phyloP scores from a whole-genome alignment of 169 alveolate species.

The Besnoitia besnoiti region DNA sequence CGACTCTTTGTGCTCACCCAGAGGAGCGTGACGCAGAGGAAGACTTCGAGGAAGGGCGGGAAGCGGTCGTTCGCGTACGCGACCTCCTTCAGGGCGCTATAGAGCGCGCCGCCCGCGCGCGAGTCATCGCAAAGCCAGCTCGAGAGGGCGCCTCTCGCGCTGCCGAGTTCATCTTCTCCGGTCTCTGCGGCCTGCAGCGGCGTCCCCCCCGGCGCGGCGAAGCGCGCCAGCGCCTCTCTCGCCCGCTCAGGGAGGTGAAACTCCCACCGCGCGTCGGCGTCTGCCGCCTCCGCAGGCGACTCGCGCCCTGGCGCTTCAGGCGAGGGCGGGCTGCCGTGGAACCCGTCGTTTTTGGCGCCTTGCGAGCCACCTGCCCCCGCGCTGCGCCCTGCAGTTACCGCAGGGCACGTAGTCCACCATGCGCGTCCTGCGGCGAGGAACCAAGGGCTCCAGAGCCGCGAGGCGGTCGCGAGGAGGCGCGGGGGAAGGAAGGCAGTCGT shows the following conservation, averaged over 20 bases:
- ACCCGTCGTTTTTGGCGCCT: not conserved
- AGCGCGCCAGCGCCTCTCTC: not conserved
- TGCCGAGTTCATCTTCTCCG: not conserved
- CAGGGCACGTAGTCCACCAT: not conserved
- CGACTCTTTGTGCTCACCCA: no score
- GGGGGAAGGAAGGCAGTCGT: not conserved
- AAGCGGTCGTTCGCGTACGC: not conserved
- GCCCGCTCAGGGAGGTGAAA: not conserved
- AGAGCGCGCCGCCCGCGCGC: not conserved
- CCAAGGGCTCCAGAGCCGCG: not conserved
- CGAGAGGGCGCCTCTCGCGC: no score
- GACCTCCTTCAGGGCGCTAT: not conserved
- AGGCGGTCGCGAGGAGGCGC: not conserved
- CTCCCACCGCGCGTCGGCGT: conserved; percentile 1
- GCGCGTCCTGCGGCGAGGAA: not conserved
- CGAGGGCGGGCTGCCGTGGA: no score
- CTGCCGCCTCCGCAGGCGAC: no score
- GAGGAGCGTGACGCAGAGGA: not conserved
- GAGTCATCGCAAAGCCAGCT: not conserved
- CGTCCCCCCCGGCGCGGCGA: not conserved
- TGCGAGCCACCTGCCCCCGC: not conserved
- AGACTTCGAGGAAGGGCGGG: not conserved
- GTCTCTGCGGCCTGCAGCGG: not conserved
- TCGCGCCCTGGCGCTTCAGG: no score
- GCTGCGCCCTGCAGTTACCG: not conserved